Base-by-base conservation (phyloP, 345 rosid genomes). In the Eutrema yunnanense region DNA sequence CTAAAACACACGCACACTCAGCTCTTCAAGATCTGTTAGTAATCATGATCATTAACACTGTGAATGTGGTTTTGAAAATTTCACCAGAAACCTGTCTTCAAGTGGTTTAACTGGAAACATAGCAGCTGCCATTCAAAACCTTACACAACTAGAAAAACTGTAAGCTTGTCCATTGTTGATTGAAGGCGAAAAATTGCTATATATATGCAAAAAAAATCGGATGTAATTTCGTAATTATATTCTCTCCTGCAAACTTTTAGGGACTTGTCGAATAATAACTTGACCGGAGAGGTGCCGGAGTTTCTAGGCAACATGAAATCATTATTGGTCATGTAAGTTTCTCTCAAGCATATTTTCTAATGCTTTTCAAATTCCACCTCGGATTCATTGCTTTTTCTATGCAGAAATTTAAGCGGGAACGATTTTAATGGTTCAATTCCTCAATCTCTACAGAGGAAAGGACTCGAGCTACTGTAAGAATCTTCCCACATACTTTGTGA, bases 221-320 rank as follows among this genome's bases (percentile, higher is more conserved):
- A 26, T 30, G 38, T 11, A 8, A 3, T 6, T 50, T 42, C 30
- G 37, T 36, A 19, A 6, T 56, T 3, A 8, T 11, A 26, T 36
- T 51, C 8, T 67, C 63, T 50, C 9, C 9, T 53, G 9, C 36
- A 56, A 67, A 48, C 22, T 19, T 19, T 19, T 43, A 90, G 96
- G 81, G 93, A 87, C 66, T 76, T 88, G 13, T 90, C 92, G 0
- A 74, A 78, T 59, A 87, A 84, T 51, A 81, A 27, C 58, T 72
- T 90, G 56, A 75, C 66, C 0, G 93, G 93, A 29, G 5, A 62
- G 0, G 64, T 90, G 29, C 92, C 96, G 0, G 79, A 69, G 0
- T 79, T 80, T 73, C 81, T 90, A 6, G 77, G 88, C 10, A 61
- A 71, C 54, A 16, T 88, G 63, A 29, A 78, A 29, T 71, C 61